Conservation (phyloP, 1,284 basidiomycete genomes). For the Psilocybe mexicana region DNA sequence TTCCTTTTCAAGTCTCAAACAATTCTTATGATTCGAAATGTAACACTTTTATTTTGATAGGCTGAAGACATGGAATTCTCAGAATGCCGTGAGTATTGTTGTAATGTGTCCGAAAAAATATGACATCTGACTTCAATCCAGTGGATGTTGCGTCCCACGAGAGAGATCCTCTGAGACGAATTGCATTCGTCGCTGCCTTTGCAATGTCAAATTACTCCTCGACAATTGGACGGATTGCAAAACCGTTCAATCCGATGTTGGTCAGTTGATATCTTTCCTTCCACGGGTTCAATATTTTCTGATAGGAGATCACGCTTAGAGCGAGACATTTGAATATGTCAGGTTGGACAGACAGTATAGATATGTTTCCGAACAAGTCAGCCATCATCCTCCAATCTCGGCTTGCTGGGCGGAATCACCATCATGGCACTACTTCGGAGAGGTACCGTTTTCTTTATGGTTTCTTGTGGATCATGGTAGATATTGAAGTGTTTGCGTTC, state of each 20-base stretch:
- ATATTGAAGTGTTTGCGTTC: conserved; percentile 6
- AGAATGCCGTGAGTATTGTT: conserved; percentile 74
- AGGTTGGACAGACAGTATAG: conserved; percentile 86
- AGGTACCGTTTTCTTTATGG: conserved; percentile 45
- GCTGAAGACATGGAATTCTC: conserved; percentile 97
- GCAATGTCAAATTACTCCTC: conserved; percentile 98
- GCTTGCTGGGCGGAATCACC: conserved; percentile 95
- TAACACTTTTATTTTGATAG: conserved; percentile 31
- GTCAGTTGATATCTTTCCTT: conserved; percentile 40
- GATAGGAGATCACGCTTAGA: conserved; percentile 30
- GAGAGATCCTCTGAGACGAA: conserved; percentile 76
- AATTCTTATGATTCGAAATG: not conserved
- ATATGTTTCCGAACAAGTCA: conserved; percentile 94
- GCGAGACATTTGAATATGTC: conserved; percentile 95
- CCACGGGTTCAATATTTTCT: not conserved
- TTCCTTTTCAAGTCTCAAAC: not conserved
- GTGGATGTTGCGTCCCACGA: conserved; percentile 86
- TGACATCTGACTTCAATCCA: conserved; percentile 28
- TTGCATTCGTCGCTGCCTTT: conserved; percentile 95
- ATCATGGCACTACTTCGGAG: conserved; percentile 90
- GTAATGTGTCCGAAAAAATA: not conserved
- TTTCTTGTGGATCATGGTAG: not conserved
- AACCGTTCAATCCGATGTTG: conserved; percentile 93
- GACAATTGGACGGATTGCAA: conserved; percentile 93
- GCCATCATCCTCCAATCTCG: conserved; percentile 96